Base-by-base conservation (phyloP, 2,329 filamentous ascomycete genomes). In the Sphaerulina vaccinii region DNA sequence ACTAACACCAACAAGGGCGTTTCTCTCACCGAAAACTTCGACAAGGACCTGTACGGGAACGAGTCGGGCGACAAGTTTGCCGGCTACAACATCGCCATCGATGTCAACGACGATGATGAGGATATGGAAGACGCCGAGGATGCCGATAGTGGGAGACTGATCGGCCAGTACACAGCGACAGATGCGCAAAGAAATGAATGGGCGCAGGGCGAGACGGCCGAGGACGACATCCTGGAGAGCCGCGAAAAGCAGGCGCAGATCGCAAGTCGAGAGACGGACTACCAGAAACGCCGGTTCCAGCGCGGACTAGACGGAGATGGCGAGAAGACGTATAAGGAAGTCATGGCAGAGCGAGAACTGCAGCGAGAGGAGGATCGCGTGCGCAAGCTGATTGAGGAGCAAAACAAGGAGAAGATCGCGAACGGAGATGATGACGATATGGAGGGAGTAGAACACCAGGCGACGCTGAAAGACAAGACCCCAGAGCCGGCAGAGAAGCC, bases 141-240 rank as follows among this genome's bases (percentile, higher is more conserved):
- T 39, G 76, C 70, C 62, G 84, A 88, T 62, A 83, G 87, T 65
- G 66, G 66, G 4, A 83, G 89, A 54, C 78, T 99, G 55, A 86
- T 96, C 27, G 92, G 91, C 58, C 93, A 97, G 72, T 99, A 99
- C 73, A 99, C 93, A 29, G 93, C 93, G 21, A 92, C 90, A 33
- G 86, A 83, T 62, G 85, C 88, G 44, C 90, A 96, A 74, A 91
- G 99, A 68, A 89, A 96, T 68, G 93, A 99, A 73, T 95, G 96
- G 73, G 86, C 92, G 19, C 84, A 83, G 48, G 91, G 91, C 49
- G 91, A 90, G 47, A 91, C 88, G 37, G 89, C 92, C 21, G 92
- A 95, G 69, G 92, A 96, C 73, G 95, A 99, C 65, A 86, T 92
- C 5, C 78, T 99, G 57, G 80, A 90, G 44, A 88, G 87, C 38